phyloP scores from a whole-genome alignment of 352 stramenopile genomes.

The Phytophthora pinifolia region DNA sequence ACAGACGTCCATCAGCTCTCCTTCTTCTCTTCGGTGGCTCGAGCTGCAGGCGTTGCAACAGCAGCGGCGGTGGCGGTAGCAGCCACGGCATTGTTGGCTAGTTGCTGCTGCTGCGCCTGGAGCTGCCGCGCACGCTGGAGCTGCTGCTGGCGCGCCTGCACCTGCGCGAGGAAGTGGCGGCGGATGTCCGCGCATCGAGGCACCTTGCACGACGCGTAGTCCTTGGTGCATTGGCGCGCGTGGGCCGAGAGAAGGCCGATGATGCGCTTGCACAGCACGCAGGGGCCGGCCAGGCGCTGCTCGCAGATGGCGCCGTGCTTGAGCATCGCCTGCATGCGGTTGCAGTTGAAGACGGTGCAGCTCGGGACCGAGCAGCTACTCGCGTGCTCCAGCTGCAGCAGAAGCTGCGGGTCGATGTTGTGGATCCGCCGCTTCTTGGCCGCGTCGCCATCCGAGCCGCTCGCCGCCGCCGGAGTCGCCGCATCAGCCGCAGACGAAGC shows the following conservation, averaged over 20 bases:
- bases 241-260: conserved; percentile 82
- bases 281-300: conserved; percentile 76
- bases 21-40: conserved; percentile 21
- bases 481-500: not conserved
- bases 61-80: conserved; percentile 1
- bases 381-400: conserved; percentile 85
- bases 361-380: conserved; percentile 69
- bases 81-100: conserved; percentile 4
- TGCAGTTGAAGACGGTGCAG: conserved; percentile 86
- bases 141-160: conserved; percentile 76
- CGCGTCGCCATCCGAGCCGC: conserved; percentile 52
- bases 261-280: conserved; percentile 86
- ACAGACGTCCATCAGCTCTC: conserved; percentile 15
- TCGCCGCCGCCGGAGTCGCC: conserved; percentile 3
- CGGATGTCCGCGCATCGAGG: conserved; percentile 85
- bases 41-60: conserved; percentile 1
- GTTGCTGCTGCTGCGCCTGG: conserved; percentile 33
- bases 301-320: conserved; percentile 88
- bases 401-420: conserved; percentile 86
- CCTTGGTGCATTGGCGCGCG: conserved; percentile 79
- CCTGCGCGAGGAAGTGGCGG: conserved; percentile 77
- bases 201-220: conserved; percentile 76
- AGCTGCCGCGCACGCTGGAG: conserved; percentile 43
- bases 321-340: conserved; percentile 88
- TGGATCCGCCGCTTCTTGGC: conserved; percentile 91